Conservation (phyloP, 495 filamentous ascomycete species). For the Paragyromitra xinjiangensis region DNA sequence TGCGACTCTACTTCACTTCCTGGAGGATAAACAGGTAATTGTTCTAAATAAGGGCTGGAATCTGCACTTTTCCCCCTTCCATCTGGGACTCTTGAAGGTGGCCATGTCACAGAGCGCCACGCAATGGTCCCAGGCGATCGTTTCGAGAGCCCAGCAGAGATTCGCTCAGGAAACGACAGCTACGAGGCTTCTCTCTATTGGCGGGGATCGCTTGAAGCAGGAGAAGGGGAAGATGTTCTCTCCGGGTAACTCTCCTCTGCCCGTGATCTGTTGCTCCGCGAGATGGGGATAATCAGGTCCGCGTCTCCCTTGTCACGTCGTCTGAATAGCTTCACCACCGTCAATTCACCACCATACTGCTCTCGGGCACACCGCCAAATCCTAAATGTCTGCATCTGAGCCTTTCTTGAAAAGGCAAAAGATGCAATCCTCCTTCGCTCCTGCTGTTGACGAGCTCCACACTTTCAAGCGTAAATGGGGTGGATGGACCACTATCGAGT, state of each 20-base stretch:
- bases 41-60: too few relatives aligned
- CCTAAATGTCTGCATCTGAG: constrained; percentile 20
- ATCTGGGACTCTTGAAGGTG: background rate
- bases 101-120: background rate
- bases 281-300: constrained; percentile 10
- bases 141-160: background rate
- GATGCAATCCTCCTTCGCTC: constrained; percentile 34
- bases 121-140: background rate
- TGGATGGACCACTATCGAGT: constrained; percentile 90
- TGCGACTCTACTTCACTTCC: background rate
- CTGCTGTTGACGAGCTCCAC: constrained; percentile 37
- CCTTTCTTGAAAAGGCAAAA: constrained; percentile 24
- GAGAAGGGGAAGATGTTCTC: background rate
- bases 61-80: background rate
- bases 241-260: constrained; percentile 9
- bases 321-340: background rate
- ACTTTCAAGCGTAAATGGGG: constrained; percentile 63
- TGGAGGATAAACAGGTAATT: too few relatives aligned
- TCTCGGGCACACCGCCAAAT: too few relatives aligned
- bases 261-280: background rate
- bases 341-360: too few relatives aligned
- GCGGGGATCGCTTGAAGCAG: background rate
- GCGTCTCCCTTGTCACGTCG: constrained; percentile 4
- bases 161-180: background rate
- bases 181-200: constrained; percentile 4